phyloP scores from a whole-genome alignment of 345 rosid genomes.

The Cardamine occulta region DNA sequence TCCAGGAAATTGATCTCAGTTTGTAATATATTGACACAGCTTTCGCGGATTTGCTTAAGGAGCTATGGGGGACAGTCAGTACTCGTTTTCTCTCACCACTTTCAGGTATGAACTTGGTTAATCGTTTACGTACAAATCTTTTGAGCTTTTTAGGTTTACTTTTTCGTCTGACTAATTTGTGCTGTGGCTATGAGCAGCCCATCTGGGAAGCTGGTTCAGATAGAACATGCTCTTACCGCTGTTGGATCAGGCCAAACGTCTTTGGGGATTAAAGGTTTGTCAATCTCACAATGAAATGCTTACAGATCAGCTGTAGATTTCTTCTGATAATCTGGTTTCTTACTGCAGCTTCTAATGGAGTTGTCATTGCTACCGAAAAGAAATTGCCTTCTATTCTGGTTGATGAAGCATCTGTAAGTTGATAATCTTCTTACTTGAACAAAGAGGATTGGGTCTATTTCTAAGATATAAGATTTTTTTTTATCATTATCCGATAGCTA shows the following conservation, averaged over 20 bases:
- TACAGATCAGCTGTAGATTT: neutral
- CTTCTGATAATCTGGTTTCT: neutral
- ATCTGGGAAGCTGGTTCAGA: slow-evolving; percentile 98
- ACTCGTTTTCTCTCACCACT: slow-evolving; percentile 92
- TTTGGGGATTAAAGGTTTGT: slow-evolving; percentile 84
- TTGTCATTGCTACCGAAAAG: slow-evolving; percentile 92
- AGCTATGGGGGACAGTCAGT: slow-evolving; percentile 85
- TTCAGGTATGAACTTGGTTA: slow-evolving; percentile 59
- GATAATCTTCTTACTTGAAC: neutral
- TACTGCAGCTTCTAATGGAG: slow-evolving; percentile 87
- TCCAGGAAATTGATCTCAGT: neutral
- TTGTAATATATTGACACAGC: slow-evolving; percentile 5
- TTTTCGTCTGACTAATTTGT: neutral
- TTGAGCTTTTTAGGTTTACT: neutral
- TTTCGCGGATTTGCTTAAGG: slow-evolving; percentile 19
- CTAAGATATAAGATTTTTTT: neutral
- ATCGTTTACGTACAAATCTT: neutral
- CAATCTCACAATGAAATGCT: neutral
- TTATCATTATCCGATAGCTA: neutral
- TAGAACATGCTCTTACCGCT: slow-evolving; percentile 91
- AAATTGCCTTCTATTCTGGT: slow-evolving; percentile 91
- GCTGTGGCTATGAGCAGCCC: slow-evolving; percentile 55
- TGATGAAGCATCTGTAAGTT: slow-evolving; percentile 87
- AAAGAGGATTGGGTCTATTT: neutral
- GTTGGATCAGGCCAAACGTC: slow-evolving; percentile 98